phyloP scores from a whole-genome alignment of 2,329 filamentous ascomycete genomes.

The Akanthomyces muscarius region DNA sequence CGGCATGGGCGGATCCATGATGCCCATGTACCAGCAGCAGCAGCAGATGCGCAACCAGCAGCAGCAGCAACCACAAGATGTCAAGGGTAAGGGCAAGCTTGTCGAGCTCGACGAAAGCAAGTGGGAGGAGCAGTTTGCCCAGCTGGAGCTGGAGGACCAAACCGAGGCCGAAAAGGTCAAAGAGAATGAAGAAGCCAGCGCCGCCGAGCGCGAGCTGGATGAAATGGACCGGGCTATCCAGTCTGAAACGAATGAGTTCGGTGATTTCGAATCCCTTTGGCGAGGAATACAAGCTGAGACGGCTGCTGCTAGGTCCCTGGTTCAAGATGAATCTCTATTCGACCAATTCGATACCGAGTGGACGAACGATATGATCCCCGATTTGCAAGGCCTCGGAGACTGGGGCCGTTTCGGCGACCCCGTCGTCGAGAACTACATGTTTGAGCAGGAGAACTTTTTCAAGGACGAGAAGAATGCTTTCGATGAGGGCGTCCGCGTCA shows the following conservation, averaged over 20 bases:
- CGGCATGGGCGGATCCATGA: conserved; percentile 45
- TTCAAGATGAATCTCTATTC: conserved; percentile 59
- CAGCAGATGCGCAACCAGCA: conserved; percentile 42
- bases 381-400: conserved; percentile 62
- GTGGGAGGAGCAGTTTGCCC: conserved; percentile 95
- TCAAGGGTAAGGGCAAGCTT: conserved; percentile 84
- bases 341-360: conserved; percentile 73
- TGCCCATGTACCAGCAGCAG: conserved; percentile 44
- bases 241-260: conserved; percentile 71
- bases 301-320: conserved; percentile 65
- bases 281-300: conserved; percentile 75
- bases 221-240: conserved; percentile 69
- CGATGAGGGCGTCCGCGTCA: conserved; percentile 87
- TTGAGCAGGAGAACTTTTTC: conserved; percentile 93
- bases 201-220: conserved; percentile 82
- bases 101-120: conserved; percentile 90
- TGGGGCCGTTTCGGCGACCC: conserved; percentile 68
- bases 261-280: conserved; percentile 89
- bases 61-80: conserved; percentile 42
- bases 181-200: conserved; percentile 57
- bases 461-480: conserved; percentile 77
- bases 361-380: conserved; percentile 56
- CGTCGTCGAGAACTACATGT: conserved; percentile 83
- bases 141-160: conserved; percentile 69
- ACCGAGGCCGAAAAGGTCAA: conserved; percentile 53